phyloP scores from a whole-genome alignment of 2,329 filamentous ascomycete genomes.

The Madurella mycetomatis region DNA sequence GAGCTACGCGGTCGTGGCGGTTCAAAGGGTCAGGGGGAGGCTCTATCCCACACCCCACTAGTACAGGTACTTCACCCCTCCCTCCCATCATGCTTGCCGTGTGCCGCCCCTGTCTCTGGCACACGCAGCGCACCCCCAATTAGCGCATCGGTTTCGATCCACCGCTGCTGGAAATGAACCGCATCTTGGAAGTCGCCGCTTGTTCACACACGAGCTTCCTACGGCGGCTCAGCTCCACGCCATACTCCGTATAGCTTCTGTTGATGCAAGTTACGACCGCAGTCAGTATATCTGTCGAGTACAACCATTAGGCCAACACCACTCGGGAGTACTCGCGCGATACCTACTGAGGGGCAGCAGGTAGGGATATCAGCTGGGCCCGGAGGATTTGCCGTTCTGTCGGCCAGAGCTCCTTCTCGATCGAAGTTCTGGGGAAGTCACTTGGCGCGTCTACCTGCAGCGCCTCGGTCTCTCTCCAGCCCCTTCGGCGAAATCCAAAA shows the following conservation, averaged over 20 bases:
- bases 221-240: slow-evolving; percentile 7
- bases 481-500: not conserved
- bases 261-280: slow-evolving; percentile 3
- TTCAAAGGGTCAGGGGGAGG: not conserved
- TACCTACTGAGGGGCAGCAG: not conserved
- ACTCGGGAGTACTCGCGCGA: not conserved
- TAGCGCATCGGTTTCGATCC: slow-evolving; percentile 1
- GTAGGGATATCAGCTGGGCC: not conserved
- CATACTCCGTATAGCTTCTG: no score
- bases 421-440: not conserved
- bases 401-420: not conserved
- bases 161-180: slow-evolving; percentile 14
- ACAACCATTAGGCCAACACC: no score
- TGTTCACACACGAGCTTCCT: not conserved
- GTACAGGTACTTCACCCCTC: not conserved
- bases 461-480: not conserved
- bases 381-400: not conserved
- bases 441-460: not conserved
- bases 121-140: not conserved
- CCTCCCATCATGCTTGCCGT: not conserved
- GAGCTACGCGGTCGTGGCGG: not conserved
- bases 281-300: not conserved
- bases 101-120: not conserved
- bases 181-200: not conserved
- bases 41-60: slow-evolving; percentile 7